Evolutionary conservation across 177 flowering plant species (phyloP).

Genomic region (Vitis hybrid): DNA sequence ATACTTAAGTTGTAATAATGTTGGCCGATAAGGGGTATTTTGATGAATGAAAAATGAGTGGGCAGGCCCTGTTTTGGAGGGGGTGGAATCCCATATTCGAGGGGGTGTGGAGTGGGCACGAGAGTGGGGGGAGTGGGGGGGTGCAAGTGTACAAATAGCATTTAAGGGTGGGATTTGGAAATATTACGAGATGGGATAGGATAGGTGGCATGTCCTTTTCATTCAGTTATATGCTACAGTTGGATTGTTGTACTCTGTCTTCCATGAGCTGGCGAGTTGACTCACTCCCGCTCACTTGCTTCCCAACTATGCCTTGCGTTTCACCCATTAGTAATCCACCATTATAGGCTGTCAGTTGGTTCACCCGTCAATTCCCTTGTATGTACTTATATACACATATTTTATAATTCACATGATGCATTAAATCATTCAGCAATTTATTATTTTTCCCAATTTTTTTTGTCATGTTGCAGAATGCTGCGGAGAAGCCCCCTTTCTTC

Average conservation of each 20-base stretch:
- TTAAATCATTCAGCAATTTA: too few relatives aligned
- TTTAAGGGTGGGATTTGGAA: conserved; percentile 35
- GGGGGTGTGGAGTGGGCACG: conserved; percentile 6
- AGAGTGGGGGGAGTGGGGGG: conserved; percentile 11
- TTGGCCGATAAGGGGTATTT: conserved; percentile 4
- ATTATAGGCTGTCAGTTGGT: not conserved
- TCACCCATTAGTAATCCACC: not conserved
- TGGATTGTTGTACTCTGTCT: conserved; percentile 14
- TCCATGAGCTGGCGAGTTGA: conserved; percentile 23
- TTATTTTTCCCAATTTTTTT: not conserved
- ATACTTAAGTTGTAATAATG: not conserved
- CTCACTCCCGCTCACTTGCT: not conserved
- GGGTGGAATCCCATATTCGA: conserved; percentile 25
- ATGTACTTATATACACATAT: not conserved
- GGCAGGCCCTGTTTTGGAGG: conserved; percentile 12
- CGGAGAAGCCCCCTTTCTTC: conserved; percentile 86
- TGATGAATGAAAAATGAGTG: conserved; percentile 5
- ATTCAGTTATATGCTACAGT: conserved; percentile 40
- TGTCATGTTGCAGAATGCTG: conserved; percentile 64
- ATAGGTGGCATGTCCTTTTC: conserved; percentile 48
- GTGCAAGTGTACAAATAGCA: conserved; percentile 20
- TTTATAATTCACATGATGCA: not conserved
- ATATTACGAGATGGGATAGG: conserved; percentile 22
- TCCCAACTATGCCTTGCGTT: not conserved
- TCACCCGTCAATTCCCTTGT: not conserved